A percentile compares a stretch with the other conserved stretches of the same genome.
These are phyloP conservation scores for Cyberlindnera maritima DNA, from an alignment of 805 yeast species.

Conservation along the genomic window DNA sequence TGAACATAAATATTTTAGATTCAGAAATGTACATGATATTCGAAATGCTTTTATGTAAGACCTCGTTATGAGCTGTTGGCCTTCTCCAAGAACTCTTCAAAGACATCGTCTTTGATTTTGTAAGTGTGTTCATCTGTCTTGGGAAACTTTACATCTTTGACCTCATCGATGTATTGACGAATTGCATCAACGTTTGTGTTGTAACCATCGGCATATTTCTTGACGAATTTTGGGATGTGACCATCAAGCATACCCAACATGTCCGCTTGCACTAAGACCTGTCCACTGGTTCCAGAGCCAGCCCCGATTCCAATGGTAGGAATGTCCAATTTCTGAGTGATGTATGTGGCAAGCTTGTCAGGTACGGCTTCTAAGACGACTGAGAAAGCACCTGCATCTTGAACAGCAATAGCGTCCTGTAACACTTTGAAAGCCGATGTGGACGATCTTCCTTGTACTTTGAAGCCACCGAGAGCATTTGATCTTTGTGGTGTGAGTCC, in stretches of 20 bases:
- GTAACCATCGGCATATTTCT: slow-evolving; percentile 56
- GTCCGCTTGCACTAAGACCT: slow-evolving; percentile 86
- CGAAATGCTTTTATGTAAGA: neutral
- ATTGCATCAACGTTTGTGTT: slow-evolving; percentile 50
- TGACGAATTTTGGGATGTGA: slow-evolving; percentile 69
- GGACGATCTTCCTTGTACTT: slow-evolving; percentile 71
- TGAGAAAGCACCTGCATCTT: slow-evolving; percentile 73
- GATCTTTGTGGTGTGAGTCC: slow-evolving; percentile 91
- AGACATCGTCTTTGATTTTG: slow-evolving; percentile 63
- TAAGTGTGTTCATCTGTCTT: slow-evolving; percentile 58
- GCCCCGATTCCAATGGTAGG: slow-evolving; percentile 98
- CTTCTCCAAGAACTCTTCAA: slow-evolving; percentile 37
- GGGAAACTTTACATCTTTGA: slow-evolving; percentile 59
- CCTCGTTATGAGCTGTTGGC: slow-evolving; percentile 14
- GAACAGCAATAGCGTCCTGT: slow-evolving; percentile 66
- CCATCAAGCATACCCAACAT: slow-evolving; percentile 69
- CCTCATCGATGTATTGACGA: slow-evolving; percentile 55
- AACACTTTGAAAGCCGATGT: slow-evolving; percentile 53
- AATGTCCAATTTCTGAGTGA: slow-evolving; percentile 56
- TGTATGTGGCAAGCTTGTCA: slow-evolving; percentile 56
- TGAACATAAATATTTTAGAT: too few relatives aligned
- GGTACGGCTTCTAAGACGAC: slow-evolving; percentile 88
- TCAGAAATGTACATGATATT: too few relatives aligned
- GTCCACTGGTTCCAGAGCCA: slow-evolving; percentile 80
- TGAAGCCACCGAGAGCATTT: slow-evolving; percentile 79